A percentile compares a stretch with the other conserved stretches of the same genome.
Evolutionary conservation across 495 filamentous ascomycete species (phyloP).

Genomic region (Neurospora cerealis): DNA sequence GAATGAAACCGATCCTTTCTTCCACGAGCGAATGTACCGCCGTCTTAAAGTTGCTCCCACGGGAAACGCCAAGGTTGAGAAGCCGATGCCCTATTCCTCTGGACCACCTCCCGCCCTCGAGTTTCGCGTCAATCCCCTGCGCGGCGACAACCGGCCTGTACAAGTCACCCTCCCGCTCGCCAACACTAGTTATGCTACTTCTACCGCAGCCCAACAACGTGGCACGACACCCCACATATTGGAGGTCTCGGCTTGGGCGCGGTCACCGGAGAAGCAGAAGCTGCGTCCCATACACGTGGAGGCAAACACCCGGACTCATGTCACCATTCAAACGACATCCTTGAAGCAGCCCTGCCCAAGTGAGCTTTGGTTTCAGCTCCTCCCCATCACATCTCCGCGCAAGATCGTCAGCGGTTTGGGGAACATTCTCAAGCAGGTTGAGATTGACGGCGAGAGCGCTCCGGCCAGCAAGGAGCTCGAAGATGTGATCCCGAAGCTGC

Average conservation of each 20-base stretch:
- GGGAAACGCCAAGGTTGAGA: not conserved
- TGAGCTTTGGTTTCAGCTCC: constrained; percentile 36
- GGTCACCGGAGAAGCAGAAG: constrained; percentile 1
- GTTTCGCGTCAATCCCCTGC: constrained; percentile 3
- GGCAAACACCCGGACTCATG: constrained; percentile 18
- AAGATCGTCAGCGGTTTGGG: constrained; percentile 60
- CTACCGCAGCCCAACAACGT: constrained; percentile 46
- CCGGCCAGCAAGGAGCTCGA: constrained; percentile 76
- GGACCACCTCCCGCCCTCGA: constrained; percentile 5
- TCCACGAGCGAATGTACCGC: not conserved
- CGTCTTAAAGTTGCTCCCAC: not conserved
- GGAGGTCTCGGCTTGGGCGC: constrained; percentile 42
- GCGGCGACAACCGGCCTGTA: constrained; percentile 9
- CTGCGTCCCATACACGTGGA: constrained; percentile 7
- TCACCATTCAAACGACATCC: constrained; percentile 9
- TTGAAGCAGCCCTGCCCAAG: not conserved
- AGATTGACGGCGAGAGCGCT: constrained; percentile 36
- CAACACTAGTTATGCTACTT: constrained; percentile 50
- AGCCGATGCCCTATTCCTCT: constrained; percentile 4
- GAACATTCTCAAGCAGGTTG: constrained; percentile 68
- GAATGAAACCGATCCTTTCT: not conserved
- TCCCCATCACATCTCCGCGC: constrained; percentile 55
- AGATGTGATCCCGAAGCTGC: constrained; percentile 47
- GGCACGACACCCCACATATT: constrained; percentile 48
- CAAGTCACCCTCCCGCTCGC: constrained; percentile 52